A percentile compares a stretch with the other conserved stretches of the same genome.
These are phyloP conservation scores for Salix koriyanagi DNA, from an alignment of 345 rosid species.

Conservation along the genomic window DNA sequence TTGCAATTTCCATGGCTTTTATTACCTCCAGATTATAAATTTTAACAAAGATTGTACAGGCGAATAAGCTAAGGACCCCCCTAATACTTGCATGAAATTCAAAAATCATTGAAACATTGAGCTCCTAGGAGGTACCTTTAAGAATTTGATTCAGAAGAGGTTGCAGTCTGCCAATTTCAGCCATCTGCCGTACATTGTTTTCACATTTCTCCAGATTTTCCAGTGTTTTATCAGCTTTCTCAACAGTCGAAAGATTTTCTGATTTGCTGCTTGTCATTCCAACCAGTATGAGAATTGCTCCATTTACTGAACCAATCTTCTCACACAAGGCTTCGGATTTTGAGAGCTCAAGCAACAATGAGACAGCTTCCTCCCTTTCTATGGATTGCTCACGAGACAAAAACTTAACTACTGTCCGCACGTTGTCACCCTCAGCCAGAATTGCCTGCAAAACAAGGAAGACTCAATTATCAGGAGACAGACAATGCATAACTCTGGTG, in stretches of 20 bases:
- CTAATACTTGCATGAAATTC: conserved; percentile 7
- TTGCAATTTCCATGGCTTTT: background rate
- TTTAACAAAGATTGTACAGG: background rate
- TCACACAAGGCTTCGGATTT: conserved; percentile 76
- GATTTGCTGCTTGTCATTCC: conserved; percentile 93
- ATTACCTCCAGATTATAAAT: background rate
- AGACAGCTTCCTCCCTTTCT: conserved; percentile 86
- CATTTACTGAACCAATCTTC: conserved; percentile 84
- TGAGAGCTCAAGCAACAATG: conserved; percentile 79
- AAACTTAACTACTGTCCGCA: conserved; percentile 84
- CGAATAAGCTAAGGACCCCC: background rate
- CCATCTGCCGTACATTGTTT: conserved; percentile 90
- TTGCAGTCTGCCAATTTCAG: conserved; percentile 70
- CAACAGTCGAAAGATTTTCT: conserved; percentile 72
- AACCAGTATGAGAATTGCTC: conserved; percentile 85
- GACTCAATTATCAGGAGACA: conserved; percentile 8
- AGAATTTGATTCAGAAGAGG: conserved; percentile 82
- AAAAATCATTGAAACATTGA: conserved; percentile 8
- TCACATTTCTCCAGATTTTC: conserved; percentile 71
- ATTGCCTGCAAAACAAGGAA: conserved; percentile 55
- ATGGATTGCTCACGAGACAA: conserved; percentile 66
- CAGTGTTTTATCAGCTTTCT: conserved; percentile 74
- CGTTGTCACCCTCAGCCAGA: conserved; percentile 84
- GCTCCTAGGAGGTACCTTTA: conserved; percentile 49
- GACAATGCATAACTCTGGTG: background rate